Conservation (phyloP, 2,329 filamentous ascomycete genomes). For the Acrodontium crateriforme region DNA sequence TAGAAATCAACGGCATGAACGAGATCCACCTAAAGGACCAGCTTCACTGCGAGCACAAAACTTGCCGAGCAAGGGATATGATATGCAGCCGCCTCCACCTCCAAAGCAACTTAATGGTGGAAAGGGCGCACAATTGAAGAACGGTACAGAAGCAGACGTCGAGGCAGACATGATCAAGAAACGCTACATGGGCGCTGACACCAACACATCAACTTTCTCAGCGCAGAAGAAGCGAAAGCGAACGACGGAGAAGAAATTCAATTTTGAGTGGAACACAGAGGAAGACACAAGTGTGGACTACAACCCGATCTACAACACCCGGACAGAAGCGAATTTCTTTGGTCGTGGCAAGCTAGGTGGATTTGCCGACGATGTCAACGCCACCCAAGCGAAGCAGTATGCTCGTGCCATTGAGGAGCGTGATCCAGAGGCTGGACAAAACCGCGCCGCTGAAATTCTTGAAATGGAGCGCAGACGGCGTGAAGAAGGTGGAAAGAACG, state of each 20-base stretch:
- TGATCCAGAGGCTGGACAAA: slow-evolving; percentile 61
- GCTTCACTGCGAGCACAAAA: slow-evolving; percentile 34
- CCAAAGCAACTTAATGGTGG: slow-evolving; percentile 25
- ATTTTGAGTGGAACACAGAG: slow-evolving; percentile 92
- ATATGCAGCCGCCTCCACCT: slow-evolving; percentile 39
- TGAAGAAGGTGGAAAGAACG: slow-evolving; percentile 57
- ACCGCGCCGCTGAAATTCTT: slow-evolving; percentile 65
- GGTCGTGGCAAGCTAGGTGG: slow-evolving; percentile 54
- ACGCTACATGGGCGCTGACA: slow-evolving; percentile 82
- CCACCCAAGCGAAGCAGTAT: slow-evolving; percentile 38
- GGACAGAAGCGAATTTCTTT: slow-evolving; percentile 54
- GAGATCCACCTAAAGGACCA: slow-evolving; percentile 37
- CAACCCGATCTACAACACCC: slow-evolving; percentile 64
- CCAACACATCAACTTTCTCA: slow-evolving; percentile 77
- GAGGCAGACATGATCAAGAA: slow-evolving; percentile 63
- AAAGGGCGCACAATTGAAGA: slow-evolving; percentile 29
- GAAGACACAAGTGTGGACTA: slow-evolving; percentile 82
- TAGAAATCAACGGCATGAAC: slow-evolving; percentile 46
- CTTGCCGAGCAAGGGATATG: slow-evolving; percentile 31
- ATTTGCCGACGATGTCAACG: slow-evolving; percentile 45
- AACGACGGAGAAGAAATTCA: slow-evolving; percentile 94
- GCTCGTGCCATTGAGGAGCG: slow-evolving; percentile 58
- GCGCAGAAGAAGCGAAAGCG: slow-evolving; percentile 91
- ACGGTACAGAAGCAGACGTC: slow-evolving; percentile 41
- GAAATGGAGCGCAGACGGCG: slow-evolving; percentile 71